phyloP scores from a whole-genome alignment of 441 rosid genomes.

The Adansonia rubrostipa region DNA sequence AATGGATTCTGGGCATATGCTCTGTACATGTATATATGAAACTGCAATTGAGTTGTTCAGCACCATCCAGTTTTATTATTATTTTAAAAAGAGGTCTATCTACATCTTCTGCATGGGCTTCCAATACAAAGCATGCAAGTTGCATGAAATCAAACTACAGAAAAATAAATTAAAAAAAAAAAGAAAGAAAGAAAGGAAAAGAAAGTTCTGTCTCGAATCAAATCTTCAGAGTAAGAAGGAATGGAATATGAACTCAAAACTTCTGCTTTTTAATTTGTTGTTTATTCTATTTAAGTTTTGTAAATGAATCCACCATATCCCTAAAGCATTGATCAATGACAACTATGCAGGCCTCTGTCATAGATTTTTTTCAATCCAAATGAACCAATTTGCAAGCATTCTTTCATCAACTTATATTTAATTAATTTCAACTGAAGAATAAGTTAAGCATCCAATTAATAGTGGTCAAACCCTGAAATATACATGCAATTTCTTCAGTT shows the following conservation, averaged over 20 bases:
- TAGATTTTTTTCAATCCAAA: neutral
- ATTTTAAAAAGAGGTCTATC: neutral
- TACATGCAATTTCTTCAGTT: neutral
- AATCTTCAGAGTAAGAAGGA: constrained; percentile 9
- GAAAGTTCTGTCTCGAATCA: constrained; percentile 1
- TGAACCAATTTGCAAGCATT: neutral
- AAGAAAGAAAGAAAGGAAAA: neutral
- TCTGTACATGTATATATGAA: neutral
- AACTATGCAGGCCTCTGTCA: neutral
- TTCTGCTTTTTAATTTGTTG: neutral
- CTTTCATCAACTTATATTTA: neutral
- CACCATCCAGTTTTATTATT: constrained; percentile 13
- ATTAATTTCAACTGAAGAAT: neutral
- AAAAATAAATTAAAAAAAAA: neutral
- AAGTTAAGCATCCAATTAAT: neutral
- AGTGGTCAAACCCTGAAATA: neutral
- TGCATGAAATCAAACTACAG: neutral
- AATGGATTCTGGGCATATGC: constrained; percentile 1
- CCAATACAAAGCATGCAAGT: constrained; percentile 19
- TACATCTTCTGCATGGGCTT: neutral
- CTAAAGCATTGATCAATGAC: neutral
- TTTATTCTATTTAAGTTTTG: neutral
- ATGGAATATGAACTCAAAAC: neutral
- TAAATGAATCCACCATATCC: neutral
- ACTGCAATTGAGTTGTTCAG: constrained; percentile 24